Evolutionary conservation across 306 rosid species (phyloP), one percentile per base, ranked within the genome.

Genomic region (Castanea mollissima): DNA sequence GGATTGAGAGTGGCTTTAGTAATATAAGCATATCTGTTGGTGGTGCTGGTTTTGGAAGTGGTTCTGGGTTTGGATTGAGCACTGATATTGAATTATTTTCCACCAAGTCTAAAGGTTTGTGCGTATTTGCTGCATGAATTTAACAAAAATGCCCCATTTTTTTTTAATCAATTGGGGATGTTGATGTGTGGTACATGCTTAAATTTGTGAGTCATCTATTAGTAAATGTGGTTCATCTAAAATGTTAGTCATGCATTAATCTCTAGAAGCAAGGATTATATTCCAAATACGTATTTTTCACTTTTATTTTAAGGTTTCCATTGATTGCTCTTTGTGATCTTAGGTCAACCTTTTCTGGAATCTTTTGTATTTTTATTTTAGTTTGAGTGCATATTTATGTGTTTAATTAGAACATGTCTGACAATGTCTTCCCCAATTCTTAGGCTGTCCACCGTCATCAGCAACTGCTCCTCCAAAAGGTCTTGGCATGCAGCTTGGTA

Each of bases 1-100:
- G 94, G 89, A 77, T 91, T 83, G 99, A 95, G 62, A 91, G 78
- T 85, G 62, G 93, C 85, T 87, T 92, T 74, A 81, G 80, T 85
- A 97, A 95, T 54, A 78, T 91, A 89, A 88, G 93, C 87, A 85
- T 95, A 75, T 87, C 97, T 83, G 77, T 87, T 77, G 97, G 97
- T 76, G 79, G 93, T 81, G 27, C 27, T 25, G 97, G 98, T 71
- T 92, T 89, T 78, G 97, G 97, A 82, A 81, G 97, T 84, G 97
- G 94, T 88, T 88, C 94, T 83, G 91, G 92, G 76, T 29, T 29
- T 29, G 2, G 31, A 29, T 29, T 29, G 31, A 1, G 27, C 27
- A 25, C 31, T 29, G 31, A 29, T 29, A 29, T 29, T 29, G 31
- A 29, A 29, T 29, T 29, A 29, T 29, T 29, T 29, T 29, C 31